Evolutionary conservation across 1,284 basidiomycete genomes (phyloP).

Genomic region (Wolfiporia cocos): DNA sequence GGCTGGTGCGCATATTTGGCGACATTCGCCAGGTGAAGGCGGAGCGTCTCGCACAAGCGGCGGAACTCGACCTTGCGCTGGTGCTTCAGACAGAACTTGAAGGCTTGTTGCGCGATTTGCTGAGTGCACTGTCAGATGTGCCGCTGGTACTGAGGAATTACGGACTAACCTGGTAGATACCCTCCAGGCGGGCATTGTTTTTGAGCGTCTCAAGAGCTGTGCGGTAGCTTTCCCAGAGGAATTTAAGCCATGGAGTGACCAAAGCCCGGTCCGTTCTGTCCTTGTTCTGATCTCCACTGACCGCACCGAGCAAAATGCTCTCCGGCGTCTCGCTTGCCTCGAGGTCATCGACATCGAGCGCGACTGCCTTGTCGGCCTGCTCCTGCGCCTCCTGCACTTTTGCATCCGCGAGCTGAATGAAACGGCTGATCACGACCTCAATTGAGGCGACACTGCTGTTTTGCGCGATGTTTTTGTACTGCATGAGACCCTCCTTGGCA

Average conservation of each 20-base stretch:
- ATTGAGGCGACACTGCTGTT: conserved; percentile 90
- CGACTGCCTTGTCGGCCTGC: conserved; percentile 65
- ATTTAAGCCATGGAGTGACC: conserved; percentile 97
- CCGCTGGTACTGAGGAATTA: too few species aligned
- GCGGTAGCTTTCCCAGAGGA: conserved; percentile 97
- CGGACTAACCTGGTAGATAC: conserved; percentile 80
- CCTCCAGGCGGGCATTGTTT: conserved; percentile 93
- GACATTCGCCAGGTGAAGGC: conserved; percentile 92
- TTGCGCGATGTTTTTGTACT: conserved; percentile 95
- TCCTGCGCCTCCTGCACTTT: conserved; percentile 87
- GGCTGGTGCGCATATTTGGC: conserved; percentile 95
- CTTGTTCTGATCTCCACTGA: conserved; percentile 88
- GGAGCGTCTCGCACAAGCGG: conserved; percentile 93
- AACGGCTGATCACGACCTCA: conserved; percentile 87
- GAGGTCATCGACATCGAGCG: conserved; percentile 82
- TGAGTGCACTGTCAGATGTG: conserved; percentile 28
- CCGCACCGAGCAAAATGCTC: conserved; percentile 83
- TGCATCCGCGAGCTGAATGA: conserved; percentile 83
- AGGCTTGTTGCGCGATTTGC: conserved; percentile 96
- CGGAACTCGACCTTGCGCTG: conserved; percentile 97
- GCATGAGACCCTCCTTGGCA: conserved; percentile 94
- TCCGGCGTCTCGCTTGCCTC: conserved; percentile 92
- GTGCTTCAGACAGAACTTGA: conserved; percentile 94
- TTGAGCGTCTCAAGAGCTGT: conserved; percentile 96
- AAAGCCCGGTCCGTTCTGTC: conserved; percentile 94